phyloP scores from a whole-genome alignment of 805 yeast genomes.

The Yamadazyma laniorum region DNA sequence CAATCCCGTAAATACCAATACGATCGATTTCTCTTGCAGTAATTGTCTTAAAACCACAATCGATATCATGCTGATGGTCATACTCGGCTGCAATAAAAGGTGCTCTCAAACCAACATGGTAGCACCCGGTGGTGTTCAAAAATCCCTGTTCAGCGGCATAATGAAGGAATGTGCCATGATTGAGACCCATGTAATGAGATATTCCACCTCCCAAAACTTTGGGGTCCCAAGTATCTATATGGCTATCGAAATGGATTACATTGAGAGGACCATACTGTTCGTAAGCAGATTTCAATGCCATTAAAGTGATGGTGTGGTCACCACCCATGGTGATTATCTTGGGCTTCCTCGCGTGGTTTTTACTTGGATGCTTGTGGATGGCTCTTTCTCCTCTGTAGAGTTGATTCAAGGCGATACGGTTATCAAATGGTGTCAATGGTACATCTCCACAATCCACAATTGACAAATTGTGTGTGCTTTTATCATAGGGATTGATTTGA shows the following conservation, averaged over 20 bases:
- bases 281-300: conserved; percentile 50
- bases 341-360: conserved; percentile 10
- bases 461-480: conserved; percentile 37
- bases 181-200: conserved; percentile 54
- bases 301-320: conserved; percentile 56
- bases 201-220: conserved; percentile 60
- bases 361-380: conserved; percentile 24
- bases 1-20: conserved; percentile 37
- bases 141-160: conserved; percentile 69
- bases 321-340: conserved; percentile 57
- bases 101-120: conserved; percentile 66
- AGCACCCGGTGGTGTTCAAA: conserved; percentile 45
- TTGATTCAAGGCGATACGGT: conserved; percentile 59
- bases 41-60: conserved; percentile 48
- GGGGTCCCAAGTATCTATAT: conserved; percentile 72
- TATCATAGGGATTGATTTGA: conserved; percentile 52
- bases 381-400: conserved; percentile 56
- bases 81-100: conserved; percentile 48
- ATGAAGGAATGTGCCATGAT: conserved; percentile 70
- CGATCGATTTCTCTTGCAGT: conserved; percentile 49
- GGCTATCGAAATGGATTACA: conserved; percentile 66
- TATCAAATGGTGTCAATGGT: conserved; percentile 68
- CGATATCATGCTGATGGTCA: conserved; percentile 44
- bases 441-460: conserved; percentile 69
- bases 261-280: conserved; percentile 48